Evolutionary conservation across 2,329 filamentous ascomycete species (phyloP).

Genomic region (Albophoma yamanashiensis): DNA sequence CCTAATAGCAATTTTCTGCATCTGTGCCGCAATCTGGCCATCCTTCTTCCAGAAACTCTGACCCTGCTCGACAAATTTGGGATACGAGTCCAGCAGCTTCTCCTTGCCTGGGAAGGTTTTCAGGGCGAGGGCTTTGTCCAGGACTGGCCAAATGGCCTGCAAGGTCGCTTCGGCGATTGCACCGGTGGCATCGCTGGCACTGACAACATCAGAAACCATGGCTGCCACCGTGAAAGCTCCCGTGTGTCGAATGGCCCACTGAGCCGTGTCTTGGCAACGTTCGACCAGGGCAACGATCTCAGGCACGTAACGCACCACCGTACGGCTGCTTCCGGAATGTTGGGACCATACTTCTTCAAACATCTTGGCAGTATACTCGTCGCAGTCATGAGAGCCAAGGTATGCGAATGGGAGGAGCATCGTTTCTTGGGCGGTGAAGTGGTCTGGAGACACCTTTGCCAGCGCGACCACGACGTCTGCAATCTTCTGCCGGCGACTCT

Average conservation of each 20-base stretch:
- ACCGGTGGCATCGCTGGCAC: conserved; percentile 43
- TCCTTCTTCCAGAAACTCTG: conserved; percentile 46
- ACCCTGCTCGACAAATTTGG: conserved; percentile 61
- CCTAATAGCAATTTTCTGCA: conserved; percentile 71
- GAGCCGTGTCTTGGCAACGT: conserved; percentile 62
- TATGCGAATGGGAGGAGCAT: conserved; percentile 80
- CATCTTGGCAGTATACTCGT: conserved; percentile 68
- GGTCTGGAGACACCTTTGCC: conserved; percentile 79
- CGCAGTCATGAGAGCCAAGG: conserved; percentile 73
- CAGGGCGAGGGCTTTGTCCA: conserved; percentile 71
- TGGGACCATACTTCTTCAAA: conserved; percentile 83
- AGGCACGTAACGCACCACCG: conserved; percentile 70
- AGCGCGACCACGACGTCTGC: conserved; percentile 76
- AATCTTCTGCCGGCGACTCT: conserved; percentile 60
- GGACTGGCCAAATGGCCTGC: conserved; percentile 63
- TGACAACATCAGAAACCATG: conserved; percentile 54
- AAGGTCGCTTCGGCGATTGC: conserved; percentile 51
- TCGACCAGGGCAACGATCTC: conserved; percentile 68
- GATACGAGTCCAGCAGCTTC: conserved; percentile 67
- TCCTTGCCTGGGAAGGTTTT: conserved; percentile 95
- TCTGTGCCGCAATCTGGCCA: conserved; percentile 42
- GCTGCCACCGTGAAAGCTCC: conserved; percentile 73
- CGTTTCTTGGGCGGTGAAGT: conserved; percentile 67
- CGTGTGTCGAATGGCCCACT: conserved; percentile 86
- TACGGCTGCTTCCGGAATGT: conserved; percentile 75